Base-by-base conservation (phyloP, 768 basidiomycete genomes). In the Mycena epipterygia region DNA sequence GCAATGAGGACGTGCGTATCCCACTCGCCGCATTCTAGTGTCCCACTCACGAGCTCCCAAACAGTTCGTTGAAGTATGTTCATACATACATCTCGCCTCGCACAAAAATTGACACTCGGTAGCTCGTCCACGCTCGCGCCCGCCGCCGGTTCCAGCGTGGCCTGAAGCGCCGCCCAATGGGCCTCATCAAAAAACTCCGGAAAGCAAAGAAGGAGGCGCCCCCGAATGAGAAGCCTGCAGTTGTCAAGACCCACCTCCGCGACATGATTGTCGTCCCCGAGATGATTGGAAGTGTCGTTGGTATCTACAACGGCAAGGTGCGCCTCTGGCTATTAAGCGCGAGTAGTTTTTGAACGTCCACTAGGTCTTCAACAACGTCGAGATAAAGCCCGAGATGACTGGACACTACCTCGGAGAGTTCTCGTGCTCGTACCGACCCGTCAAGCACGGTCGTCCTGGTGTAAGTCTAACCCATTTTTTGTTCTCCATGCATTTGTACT, bases 261-360 rank as follows among this genome's bases (percentile, higher is more conserved):
- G 93, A 99, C 86, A 99, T 99, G 98, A 97, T 99, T 84, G 93
- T 99, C 84, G 98, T 99, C 69, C 98, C 98, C 57, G 98, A 99
- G 88, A 99, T 99, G 98, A 98, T 99, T 84, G 98, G 98, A 71
- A 93, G 91, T 78, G 95, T 99, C 75, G 91, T 98, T 73, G 98
- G 98, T 72, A 97, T 99, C 81, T 99, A 99, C 91, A 97, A 96
- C 80, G 96, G 96, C 80, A 97, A 97, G 90, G 94, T 95, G 79
- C 71, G 83, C 30, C 29, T 81, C 17, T 3, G 68, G 30, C 27
- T 19, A 23, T 37, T 48, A 27, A 42, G 16, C 21, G 46, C 16
- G 21, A n/a, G 52, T 39, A 42, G 42, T 16, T 35, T 32, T 51
- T 33, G 6, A 37, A 16, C 25, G 60, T 51, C 19, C 27, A 29